Evolutionary conservation across 768 basidiomycete species (phyloP).

Genomic region (Agrocybe praecox): DNA sequence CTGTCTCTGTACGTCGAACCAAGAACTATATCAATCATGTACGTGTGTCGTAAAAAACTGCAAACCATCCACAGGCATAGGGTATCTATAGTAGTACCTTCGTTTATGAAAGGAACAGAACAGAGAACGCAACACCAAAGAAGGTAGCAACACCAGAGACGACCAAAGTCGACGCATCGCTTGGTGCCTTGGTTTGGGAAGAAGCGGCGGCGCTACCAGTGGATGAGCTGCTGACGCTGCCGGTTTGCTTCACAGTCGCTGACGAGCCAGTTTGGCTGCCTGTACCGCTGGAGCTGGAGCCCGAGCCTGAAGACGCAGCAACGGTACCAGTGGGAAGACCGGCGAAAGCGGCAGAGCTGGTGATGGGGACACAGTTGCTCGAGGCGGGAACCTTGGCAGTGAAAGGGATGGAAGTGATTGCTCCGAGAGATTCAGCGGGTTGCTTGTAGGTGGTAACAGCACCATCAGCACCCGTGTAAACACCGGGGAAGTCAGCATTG

Average conservation of each 20-base stretch:
- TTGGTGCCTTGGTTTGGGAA: background rate
- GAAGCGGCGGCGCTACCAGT: background rate
- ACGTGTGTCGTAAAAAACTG: too few species aligned
- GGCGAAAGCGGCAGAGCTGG: slow-evolving; percentile 31
- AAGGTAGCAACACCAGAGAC: background rate
- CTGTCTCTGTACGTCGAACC: too few species aligned
- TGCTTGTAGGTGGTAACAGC: slow-evolving; percentile 42
- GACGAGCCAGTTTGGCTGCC: background rate
- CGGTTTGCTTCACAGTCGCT: background rate
- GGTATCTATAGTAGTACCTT: too few species aligned
- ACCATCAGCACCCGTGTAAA: slow-evolving; percentile 25
- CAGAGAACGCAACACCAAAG: too few species aligned
- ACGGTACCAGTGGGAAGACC: slow-evolving; percentile 16
- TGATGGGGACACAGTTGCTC: slow-evolving; percentile 35
- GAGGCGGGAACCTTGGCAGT: slow-evolving; percentile 40
- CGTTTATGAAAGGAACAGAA: too few species aligned
- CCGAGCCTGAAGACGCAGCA: background rate
- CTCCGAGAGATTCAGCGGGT: slow-evolving; percentile 43
- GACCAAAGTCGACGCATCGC: background rate
- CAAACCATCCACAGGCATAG: too few species aligned
- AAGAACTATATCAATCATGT: too few species aligned
- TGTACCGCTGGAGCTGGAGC: background rate
- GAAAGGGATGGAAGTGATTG: slow-evolving; percentile 45
- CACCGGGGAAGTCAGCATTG: slow-evolving; percentile 37
- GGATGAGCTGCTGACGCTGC: background rate